Evolutionary conservation across 148 eudicot species (phyloP).

Genomic region (Cornus kousa): DNA sequence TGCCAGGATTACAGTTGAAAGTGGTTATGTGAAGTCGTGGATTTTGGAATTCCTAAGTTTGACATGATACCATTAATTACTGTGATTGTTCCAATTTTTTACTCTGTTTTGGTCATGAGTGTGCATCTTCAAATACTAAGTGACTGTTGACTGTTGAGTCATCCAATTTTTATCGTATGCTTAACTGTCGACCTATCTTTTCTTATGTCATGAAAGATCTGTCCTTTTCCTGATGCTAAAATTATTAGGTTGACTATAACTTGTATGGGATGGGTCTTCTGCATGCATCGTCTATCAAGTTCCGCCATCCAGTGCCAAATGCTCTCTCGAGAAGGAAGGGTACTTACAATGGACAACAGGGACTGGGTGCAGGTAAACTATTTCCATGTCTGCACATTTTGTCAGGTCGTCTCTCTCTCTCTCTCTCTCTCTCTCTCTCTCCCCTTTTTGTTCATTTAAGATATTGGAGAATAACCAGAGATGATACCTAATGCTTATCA

Average conservation of each 20-base stretch:
- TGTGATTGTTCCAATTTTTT: not conserved
- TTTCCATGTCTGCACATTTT: constrained; percentile 32
- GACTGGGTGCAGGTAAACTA: constrained; percentile 18
- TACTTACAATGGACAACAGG: constrained; percentile 13
- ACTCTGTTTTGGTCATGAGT: not conserved
- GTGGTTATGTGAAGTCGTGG: not conserved
- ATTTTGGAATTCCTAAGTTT: too few species aligned
- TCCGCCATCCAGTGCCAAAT: constrained; percentile 73
- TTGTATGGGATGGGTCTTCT: constrained; percentile 95
- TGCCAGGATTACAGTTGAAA: not conserved
- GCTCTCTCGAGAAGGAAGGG: constrained; percentile 23
- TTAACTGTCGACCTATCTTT: too few species aligned
- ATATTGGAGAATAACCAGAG: constrained; percentile 1
- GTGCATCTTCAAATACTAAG: too few species aligned
- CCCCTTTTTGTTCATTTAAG: not conserved
- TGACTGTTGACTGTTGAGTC: too few species aligned
- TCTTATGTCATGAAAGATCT: not conserved
- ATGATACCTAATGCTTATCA: not conserved
- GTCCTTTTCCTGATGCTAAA: not conserved
- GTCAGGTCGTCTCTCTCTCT: constrained; percentile 41
- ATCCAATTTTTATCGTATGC: too few species aligned
- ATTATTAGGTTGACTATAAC: constrained; percentile 71
- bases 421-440: not conserved
- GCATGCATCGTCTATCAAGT: constrained; percentile 80
- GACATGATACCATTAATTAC: not conserved